A percentile compares a stretch with the other conserved stretches of the same genome.
These are phyloP conservation scores for Hortiboletus flavorubellus DNA, from an alignment of 768 basidiomycete species.

Conservation along the genomic window DNA sequence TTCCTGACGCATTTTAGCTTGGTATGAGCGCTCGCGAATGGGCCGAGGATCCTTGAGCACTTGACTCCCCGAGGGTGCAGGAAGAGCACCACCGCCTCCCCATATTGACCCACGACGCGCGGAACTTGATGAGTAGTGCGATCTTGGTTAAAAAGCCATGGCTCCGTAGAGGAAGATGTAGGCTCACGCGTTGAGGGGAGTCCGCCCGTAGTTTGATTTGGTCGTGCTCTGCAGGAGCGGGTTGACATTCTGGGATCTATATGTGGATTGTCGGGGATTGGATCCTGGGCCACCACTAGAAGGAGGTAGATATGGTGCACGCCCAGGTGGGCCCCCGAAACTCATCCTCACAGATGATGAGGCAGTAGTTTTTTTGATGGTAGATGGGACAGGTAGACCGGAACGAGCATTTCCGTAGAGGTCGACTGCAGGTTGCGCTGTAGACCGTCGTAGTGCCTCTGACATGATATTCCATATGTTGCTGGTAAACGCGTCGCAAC, in stretches of 20 bases:
- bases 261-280: constrained; percentile 66
- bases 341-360: constrained; percentile 58
- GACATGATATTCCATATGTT: constrained; percentile 7
- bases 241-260: constrained; percentile 66
- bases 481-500: background rate
- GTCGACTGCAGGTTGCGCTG: constrained; percentile 53
- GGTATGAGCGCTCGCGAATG: constrained; percentile 71
- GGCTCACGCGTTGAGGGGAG: constrained; percentile 65
- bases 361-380: constrained; percentile 61
- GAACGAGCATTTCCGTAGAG: constrained; percentile 52
- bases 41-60: constrained; percentile 71
- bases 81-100: constrained; percentile 46
- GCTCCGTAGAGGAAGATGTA: background rate
- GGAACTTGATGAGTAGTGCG: constrained; percentile 41
- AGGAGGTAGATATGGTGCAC: constrained; percentile 47
- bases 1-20: constrained; percentile 73
- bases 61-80: constrained; percentile 52
- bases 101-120: constrained; percentile 76
- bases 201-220: constrained; percentile 65
- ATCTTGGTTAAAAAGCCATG: constrained; percentile 5
- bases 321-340: constrained; percentile 69
- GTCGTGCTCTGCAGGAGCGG: constrained; percentile 66
- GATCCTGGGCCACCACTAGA: constrained; percentile 35
- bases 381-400: constrained; percentile 70
- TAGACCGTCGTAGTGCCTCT: constrained; percentile 51